Conservation (phyloP, 164 flowering plant species). For the Liquidambar formosana region DNA sequence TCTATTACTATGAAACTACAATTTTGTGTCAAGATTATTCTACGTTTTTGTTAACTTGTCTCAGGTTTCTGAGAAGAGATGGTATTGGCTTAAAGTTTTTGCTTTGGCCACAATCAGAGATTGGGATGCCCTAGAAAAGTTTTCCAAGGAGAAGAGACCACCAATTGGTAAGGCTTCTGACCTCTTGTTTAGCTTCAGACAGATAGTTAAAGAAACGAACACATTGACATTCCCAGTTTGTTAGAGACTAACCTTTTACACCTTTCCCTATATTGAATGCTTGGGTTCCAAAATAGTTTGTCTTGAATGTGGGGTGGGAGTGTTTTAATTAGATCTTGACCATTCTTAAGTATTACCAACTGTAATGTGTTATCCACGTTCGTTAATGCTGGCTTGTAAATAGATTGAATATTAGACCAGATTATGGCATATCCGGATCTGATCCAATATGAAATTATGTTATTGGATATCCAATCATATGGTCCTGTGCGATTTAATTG, state of each 20-base stretch:
- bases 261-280: not conserved
- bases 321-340: no score
- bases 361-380: no score
- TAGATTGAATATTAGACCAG: no score
- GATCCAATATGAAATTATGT: no score
- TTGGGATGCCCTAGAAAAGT: slow-evolving; percentile 95
- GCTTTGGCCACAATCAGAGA: slow-evolving; percentile 93
- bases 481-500: no score
- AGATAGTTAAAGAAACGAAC: not conserved
- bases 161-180: slow-evolving; percentile 63
- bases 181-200: not conserved
- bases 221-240: not conserved
- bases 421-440: no score
- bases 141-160: slow-evolving; percentile 94
- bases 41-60: not conserved
- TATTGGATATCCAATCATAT: no score
- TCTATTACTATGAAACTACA: not conserved
- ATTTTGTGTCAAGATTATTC: not conserved
- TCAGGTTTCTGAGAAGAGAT: slow-evolving; percentile 93
- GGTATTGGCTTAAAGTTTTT: slow-evolving; percentile 99
- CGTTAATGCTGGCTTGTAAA: no score
- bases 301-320: no score
- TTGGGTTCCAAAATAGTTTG: no score
- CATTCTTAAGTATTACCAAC: no score
- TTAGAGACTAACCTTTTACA: not conserved